Evolutionary conservation across 2,329 filamentous ascomycete species (phyloP), one percentile per base, ranked within the genome.

Genomic region (Fusarium bulbicola): DNA sequence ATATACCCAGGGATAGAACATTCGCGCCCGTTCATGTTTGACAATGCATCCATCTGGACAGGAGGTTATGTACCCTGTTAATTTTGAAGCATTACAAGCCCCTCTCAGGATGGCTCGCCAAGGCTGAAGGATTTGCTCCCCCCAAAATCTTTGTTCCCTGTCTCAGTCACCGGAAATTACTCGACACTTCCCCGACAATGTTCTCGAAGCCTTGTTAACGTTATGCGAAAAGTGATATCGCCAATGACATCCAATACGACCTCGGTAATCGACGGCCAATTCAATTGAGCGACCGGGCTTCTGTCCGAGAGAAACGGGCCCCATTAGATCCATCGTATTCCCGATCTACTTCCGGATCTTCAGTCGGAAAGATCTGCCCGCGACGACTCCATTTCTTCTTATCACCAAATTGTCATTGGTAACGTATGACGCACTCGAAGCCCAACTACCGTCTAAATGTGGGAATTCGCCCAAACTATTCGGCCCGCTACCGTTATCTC

Each of bases 351-450:
- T 6, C 50, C 66, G 59, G 30, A 59, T 30, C n/a, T 26, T 46
- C 34, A n/a, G 13, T n/a, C 28, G n/a, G 32, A 39, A 42, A 42
- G 53, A 24, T 53, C n/a, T 21, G 28, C 24, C 13, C 40, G 13
- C 3, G 16, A 66, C 28, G 65, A 64, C 66, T 70, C 66, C 66
- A 59, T 65, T 53, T 49, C 43, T 30, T 34, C 52, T 70, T 69
- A 70, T 69, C 65, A 59, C 46, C 18, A 70, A 20, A 32, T 16
- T 46, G 21, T 49, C n/a, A 69, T 70, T 69, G 52, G 66, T 39
- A 40, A 28, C 20, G 18, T 40, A 54, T 54, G 50, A 54, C 50
- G 50, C 50, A 40, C 34, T 54, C 20, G 24, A 54, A n/a, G 50
- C 11, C 34, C 24, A n/a, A 40, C 34, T 40, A 42, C 18, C 10